Evolutionary conservation across 2,329 filamentous ascomycete species (phyloP), one percentile per base, ranked within the genome.

Genomic region (Aspergillus pseudonomiae): DNA sequence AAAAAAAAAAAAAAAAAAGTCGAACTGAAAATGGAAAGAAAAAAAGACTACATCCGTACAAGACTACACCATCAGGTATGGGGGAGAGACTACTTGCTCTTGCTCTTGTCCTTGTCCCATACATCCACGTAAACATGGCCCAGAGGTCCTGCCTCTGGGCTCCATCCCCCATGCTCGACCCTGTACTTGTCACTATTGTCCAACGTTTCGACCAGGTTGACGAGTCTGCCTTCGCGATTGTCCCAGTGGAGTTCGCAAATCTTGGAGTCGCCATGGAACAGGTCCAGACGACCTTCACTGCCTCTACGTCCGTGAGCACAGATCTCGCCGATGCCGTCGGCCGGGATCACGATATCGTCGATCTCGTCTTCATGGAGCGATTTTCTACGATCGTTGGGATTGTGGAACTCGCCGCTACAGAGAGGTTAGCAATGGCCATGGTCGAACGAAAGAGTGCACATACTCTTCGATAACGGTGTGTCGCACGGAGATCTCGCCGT

Each of bases 211-310:
- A 75, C 72, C 21, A 71, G 43, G 28, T 75, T 75, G 53, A 59
- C 21, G 30, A 50, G 46, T 5, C 68, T 62, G 26, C 68, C 70
- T n/a, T 66, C 63, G 26, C 73, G 70, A 60, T 75, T 75, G 59
- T 75, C 73, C 73, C 73, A 75, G 58, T 75, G 73, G 21, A 75
- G 66, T 55, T 75, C 73, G 54, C 73, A 75, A 39, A 75, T 75
- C 67, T 75, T 75, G 55, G 60, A 59, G 36, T 75, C 63, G 60
- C 67, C 71, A 57, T 75, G 70, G 65, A 74, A 75, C 26, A 75
- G 63, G 59, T 75, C 74, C 45, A 75, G 64, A 32, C 73, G 71
- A 39, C 74, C 74, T 53, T 75, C 74, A 52, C 72, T 74, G 57
- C 74, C 74, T n/a, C 74, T 69, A 34, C 73, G 71, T 57, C 74